These are phyloP conservation scores for Colletotrichum gloeosporioides DNA, from an alignment of 2,329 filamentous ascomycete species.

Conservation along the genomic window DNA sequence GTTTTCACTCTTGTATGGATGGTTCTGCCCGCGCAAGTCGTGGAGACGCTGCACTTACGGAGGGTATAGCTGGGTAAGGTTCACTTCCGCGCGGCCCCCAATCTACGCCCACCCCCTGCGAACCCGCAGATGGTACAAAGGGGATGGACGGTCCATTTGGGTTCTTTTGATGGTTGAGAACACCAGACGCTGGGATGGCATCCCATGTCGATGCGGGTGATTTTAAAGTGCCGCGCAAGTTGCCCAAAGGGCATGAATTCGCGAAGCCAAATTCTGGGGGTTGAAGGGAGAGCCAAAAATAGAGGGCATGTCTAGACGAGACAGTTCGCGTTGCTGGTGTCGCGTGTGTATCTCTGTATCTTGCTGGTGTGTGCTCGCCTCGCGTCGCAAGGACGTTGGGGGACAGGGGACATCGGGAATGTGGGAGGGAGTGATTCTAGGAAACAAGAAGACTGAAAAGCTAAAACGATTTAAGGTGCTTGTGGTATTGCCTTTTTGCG, in stretches of 20 bases:
- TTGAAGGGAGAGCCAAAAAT: not conserved
- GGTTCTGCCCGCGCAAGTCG: not conserved
- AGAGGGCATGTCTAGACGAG: conserved; percentile 19
- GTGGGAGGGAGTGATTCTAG: not conserved
- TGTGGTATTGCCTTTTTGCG: not conserved
- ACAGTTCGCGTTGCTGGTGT: not conserved
- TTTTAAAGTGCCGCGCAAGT: conserved; percentile 1
- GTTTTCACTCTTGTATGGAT: not conserved
- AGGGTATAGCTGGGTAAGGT: not conserved
- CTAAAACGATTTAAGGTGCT: conserved; percentile 9
- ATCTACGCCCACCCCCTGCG: not conserved
- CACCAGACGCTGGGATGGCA: not conserved
- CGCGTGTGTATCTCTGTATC: not conserved
- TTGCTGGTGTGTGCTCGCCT: not conserved
- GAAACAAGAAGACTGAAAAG: not conserved
- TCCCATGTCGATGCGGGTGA: not conserved
- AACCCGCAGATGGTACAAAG: not conserved
- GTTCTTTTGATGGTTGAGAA: not conserved
- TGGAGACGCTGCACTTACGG: not conserved
- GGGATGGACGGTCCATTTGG: not conserved
- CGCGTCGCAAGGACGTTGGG: not conserved
- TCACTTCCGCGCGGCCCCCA: not conserved
- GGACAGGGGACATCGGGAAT: not conserved
- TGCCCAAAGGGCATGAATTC: conserved; percentile 10
- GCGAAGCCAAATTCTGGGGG: not conserved